phyloP scores from a whole-genome alignment of 208 protist genomes.

The Leishmania arabica region DNA sequence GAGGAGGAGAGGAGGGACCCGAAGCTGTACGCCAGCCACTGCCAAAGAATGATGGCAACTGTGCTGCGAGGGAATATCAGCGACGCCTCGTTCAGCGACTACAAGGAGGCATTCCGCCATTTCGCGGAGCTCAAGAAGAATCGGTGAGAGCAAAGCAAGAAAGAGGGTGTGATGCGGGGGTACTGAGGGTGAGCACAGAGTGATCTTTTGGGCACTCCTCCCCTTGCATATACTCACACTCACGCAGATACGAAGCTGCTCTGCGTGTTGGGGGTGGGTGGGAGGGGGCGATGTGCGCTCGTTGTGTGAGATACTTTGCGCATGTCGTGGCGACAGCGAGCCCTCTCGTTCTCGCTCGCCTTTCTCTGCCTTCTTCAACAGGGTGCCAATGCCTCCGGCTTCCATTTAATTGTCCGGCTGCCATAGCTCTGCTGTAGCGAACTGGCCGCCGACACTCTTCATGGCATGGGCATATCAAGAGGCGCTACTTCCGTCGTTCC shows the following conservation, averaged over 20 bases:
- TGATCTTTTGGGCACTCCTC: background rate
- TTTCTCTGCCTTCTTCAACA: background rate
- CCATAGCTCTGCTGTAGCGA: background rate
- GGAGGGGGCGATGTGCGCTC: background rate
- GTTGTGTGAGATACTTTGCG: background rate
- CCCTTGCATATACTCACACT: background rate
- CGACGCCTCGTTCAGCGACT: conserved; percentile 66
- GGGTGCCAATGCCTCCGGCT: too few species aligned
- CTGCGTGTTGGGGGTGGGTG: background rate
- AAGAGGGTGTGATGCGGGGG: background rate
- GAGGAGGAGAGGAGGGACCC: conserved; percentile 76
- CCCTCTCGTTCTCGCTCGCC: background rate
- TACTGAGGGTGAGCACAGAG: background rate
- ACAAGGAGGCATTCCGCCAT: conserved; percentile 36
- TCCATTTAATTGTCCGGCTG: background rate
- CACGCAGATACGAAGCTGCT: background rate
- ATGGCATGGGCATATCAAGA: background rate
- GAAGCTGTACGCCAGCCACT: conserved; percentile 77
- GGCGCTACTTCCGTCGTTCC: background rate
- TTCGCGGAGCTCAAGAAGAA: conserved; percentile 25
- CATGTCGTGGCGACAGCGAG: background rate
- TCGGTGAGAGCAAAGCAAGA: conserved; percentile 1
- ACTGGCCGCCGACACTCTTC: background rate
- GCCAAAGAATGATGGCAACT: conserved; percentile 84
- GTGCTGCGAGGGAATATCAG: conserved; percentile 67